Base-by-base conservation (phyloP, 345 rosid genomes). In the Geranium brycei region DNA sequence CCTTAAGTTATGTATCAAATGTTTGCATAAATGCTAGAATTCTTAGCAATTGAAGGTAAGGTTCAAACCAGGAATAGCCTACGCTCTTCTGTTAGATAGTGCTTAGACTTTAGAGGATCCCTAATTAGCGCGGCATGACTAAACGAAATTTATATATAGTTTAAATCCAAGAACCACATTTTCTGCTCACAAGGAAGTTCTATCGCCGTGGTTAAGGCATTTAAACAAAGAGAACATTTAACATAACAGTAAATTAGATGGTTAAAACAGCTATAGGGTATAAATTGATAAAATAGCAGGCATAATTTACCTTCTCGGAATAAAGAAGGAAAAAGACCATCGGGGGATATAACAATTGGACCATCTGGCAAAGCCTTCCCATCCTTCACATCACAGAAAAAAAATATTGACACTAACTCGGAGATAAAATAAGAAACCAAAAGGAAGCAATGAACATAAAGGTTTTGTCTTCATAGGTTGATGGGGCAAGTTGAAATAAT, bases 301-400 rank as follows among this genome's bases (percentile, higher is more conserved):
- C 31, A 31, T n/a, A 41, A 62, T 12, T 75, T 81, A 90, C 99
- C 99, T 86, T 93, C 99, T 59, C 97, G 88, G 77, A 59, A 86
- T 63, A 93, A 58, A 51, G 99, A 93, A 30, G 99, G 99, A 74
- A 93, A 83, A 70, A 93, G 83, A 8, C 99, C 99, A 76, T 93
- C 99, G 0, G 99, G 99, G 64, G 99, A 93, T 70, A 93, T 93
- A 64, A 93, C 92, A 72, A 90, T 87, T 17, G 99, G 99, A 41
- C 99, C 99, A 68, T 93, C 97, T 19, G 99, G 99, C 72, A 93
- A 85, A 63, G 85, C 86, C 75, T 86, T 90, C 57, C 97, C 99
- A 60, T 93, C 89, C 99, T 90, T 74, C n/a, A 60, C 61, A 60
- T 62, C 13, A 47, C 1, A 17, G 61, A 31, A 56, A 14, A 66